Base-by-base conservation (phyloP, 768 basidiomycete genomes). In the Macrolepiota albuminosa region DNA sequence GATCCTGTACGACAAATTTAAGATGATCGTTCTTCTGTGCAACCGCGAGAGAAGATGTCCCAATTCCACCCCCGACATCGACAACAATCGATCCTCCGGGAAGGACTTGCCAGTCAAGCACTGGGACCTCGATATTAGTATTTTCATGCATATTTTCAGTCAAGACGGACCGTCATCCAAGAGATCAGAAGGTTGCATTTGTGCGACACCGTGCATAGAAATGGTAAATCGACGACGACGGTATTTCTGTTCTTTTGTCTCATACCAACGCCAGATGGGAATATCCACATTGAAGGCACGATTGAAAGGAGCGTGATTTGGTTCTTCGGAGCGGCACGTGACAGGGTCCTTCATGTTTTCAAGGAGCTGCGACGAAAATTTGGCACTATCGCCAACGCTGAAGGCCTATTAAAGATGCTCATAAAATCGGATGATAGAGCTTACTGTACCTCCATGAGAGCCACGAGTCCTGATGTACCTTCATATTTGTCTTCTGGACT, bases 21-120 rank as follows among this genome's bases (percentile, higher is more conserved):
- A 70, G 59, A 33, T 69, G 58, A 10, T 68, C 57, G 40, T 59
- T 59, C 0, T 63, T 55, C 59, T 64, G 58, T 10, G 67, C 65
- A 9, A 74, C 36, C 18, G 63, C 26, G 18, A 69, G 48, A 1
- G 71, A 56, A 24, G 65, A 62, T 1, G 64, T 62, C 2, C 72
- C 72, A 21, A 71, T 61, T 2, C 70, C 70, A 6, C 71, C 71
- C 1, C 69, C 71, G 7, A 73, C 71, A 55, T 73, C 72, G 18
- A 73, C 69, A 26, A 73, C 63, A n/a, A 68, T 47, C 5, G 66
- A 57, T 13, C 61, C 63, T 33, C 57, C 31, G 2, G 67, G 58
- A 9, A 73, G 58, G 3, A 62, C 48, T 13, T 57, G 60, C 72
- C 71, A 72, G 39, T 69, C 64, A 40, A 65, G 65, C 4, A 59